Evolutionary conservation across 169 alveolate genomes (phyloP), one percentile per base, ranked within the genome.

Genomic region (Toxoplasma gondii): DNA sequence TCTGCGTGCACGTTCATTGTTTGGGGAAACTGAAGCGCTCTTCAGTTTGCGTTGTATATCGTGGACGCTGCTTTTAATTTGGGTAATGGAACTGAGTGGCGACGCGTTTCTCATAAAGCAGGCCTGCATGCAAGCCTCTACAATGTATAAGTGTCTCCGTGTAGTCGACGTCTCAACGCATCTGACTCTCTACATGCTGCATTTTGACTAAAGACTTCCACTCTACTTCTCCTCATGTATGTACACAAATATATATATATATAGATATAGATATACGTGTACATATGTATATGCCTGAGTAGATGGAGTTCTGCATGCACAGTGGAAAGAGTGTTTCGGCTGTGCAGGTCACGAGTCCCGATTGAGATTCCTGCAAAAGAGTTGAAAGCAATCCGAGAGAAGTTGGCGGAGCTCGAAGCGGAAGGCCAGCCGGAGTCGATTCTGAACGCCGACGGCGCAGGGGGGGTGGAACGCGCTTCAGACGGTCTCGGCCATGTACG

Each of bases 261-360:
- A 36, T 74, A 36, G 17, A 74, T 74, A 36, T 74, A 74, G 17
- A 74, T 36, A 31, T 36, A n/a, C n/a, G 44, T 74, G 84, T 74
- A n/a, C 19, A 44, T 16, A 19, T n/a, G 12, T n/a, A 31, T 74
- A 44, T 74, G 44, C n/a, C 45, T 4, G 9, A 1, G 1, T 69
- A 29, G 81, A 9, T 69, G 19, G 31, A 69, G 5, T 29, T 69
- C 41, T 4, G 36, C 38, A 69, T 4, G 44, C 27, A 36, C n/a
- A 36, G 39, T n/a, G 84, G n/a, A 2, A 1, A 31, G 39, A 36
- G 27, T 10, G 41, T 4, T 36, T 22, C 17, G 2, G 1, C 19
- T 39, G 5, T n/a, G 39, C 67, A 92, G 95, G 92, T 92, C 95
- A 0, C 88, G 95, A 39, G 81, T 92, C 27, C 95, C 95, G 45